These are phyloP conservation scores for Acanthamoeba healyi DNA, from an alignment of 208 protist species.

Conservation along the genomic window DNA sequence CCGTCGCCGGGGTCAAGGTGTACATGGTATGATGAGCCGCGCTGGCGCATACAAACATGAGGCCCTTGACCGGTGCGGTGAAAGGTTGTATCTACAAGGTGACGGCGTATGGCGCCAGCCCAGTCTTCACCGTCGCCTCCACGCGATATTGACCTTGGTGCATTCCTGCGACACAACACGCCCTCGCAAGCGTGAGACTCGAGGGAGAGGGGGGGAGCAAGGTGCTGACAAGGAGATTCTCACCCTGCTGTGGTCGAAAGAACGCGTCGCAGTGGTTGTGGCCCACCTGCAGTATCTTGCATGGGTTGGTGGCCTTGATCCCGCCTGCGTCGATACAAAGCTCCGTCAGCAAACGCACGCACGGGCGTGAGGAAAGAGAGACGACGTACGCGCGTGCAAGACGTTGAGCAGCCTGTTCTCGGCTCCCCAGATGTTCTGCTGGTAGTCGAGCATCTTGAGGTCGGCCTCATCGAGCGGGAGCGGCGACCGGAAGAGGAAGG, in stretches of 20 bases:
- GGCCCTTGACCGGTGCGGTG: too few species aligned
- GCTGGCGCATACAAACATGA: background rate
- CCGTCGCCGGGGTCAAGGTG: background rate
- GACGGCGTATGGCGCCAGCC: background rate
- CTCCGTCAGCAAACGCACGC: background rate
- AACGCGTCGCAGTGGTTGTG: constrained; percentile 49
- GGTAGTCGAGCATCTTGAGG: constrained; percentile 35
- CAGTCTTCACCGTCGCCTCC: background rate
- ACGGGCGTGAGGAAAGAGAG: background rate
- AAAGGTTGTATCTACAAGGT: background rate
- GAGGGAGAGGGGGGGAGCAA: background rate
- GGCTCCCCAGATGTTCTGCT: constrained; percentile 53
- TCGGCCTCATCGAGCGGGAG: constrained; percentile 3
- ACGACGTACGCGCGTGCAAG: background rate
- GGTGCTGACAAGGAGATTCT: background rate
- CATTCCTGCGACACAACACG: background rate
- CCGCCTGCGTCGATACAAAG: background rate
- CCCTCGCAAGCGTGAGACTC: background rate
- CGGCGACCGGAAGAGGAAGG: constrained; percentile 36
- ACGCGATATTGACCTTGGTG: constrained; percentile 32
- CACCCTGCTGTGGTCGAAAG: constrained; percentile 54
- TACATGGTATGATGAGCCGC: background rate
- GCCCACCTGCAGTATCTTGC: constrained; percentile 10
- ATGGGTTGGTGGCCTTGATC: background rate
- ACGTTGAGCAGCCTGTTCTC: constrained; percentile 3